Base-by-base conservation (phyloP, 2,329 filamentous ascomycete genomes). In the Chaetomiaceae sp. region DNA sequence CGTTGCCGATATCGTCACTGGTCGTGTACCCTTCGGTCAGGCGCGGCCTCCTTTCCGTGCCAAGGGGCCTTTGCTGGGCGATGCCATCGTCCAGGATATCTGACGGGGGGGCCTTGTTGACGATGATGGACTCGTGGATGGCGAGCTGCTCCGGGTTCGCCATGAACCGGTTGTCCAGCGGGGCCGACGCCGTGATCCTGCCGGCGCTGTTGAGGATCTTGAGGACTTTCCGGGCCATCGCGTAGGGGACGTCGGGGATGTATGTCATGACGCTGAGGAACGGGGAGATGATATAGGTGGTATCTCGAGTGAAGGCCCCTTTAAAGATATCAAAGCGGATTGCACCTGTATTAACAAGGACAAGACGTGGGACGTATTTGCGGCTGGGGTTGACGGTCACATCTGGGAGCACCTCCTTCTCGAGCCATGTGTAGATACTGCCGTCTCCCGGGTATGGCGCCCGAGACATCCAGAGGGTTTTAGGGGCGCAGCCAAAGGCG, bases 311-410 rank as follows among this genome's bases (percentile, higher is more conserved):
- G 64, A 97, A 97, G 0, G 85, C 75, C 0, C 93, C 93, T 66
- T 92, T 83, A 75, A 96, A 95, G 55, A 99, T 87, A 66, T 99
- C 93, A 67, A 97, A 99, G 39, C 93, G 87, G 58, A 99, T 83
- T 3, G 87, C 88, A 21, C 93, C 93, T 0, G 89, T 96, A 68
- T 99, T 99, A 50, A 87, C 76, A 44, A 97, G 81, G 25, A 85
- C 83, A 10, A 97, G 70, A 6, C 81, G 78, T 9, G 89, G 77
- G 35, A 78, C 75, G 50, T 83, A 75, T 20, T 76, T 73, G 4
- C 85, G 76, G 27, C 75, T 70, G 35, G 78, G 64, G 49, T 81
- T 82, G 50, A 72, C 70, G 27, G 90, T 70, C 2, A 85, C 71
- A 38, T 79, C 79, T 0, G 89, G 88, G 1, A 97, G 73, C 0